Base-by-base conservation (phyloP, 2,329 filamentous ascomycete species). In the Sarocladium oryzae region DNA sequence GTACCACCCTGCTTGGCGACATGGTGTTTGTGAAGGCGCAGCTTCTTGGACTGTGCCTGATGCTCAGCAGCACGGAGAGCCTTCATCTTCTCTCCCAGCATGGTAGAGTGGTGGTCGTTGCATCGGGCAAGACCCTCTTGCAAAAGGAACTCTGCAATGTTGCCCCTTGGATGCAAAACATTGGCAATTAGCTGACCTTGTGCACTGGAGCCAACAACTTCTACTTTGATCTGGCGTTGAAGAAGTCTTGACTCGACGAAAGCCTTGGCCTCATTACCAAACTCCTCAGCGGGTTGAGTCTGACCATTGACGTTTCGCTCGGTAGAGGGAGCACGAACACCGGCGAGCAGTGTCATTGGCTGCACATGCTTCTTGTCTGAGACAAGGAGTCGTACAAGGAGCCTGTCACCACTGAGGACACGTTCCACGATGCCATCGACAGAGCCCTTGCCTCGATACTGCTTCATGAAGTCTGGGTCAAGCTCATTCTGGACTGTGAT, bases 91-190 rank as follows among this genome's bases (percentile, higher is more conserved):
- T 82, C 74, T 40, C 93, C 93, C 10, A 99, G 80, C 72, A 96
- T 77, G 35, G 90, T 95, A 1, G 92, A 95, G 73, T 99, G 93
- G 70, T 93, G 91, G 69, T 99, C 93, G 57, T 91, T 90, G 74
- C 92, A 97, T 62, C 89, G 82, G 36, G 92, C 93, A 52, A 97
- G 77, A 60, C 93, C 93, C 50, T 90, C 88, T 61, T 92, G 84
- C 40, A 99, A 82, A 38, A 99, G 70, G 68, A 95, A 95, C 57
- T 88, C 89, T 56, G 91, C 89, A 66, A 99, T 95, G 69, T 90
- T 96, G 56, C 93, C 93, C 54, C 85, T 82, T 24, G 91, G 91
- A 71, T 99, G 93, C 57, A 91, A 78, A 38, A 99, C 78, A 48
- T 84, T 83, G 52, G 88, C 93, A 51, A 99, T 84, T n/a, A 99